Evolutionary conservation across 331 rosid species (phyloP).

Genomic region (Quercus tomentella): DNA sequence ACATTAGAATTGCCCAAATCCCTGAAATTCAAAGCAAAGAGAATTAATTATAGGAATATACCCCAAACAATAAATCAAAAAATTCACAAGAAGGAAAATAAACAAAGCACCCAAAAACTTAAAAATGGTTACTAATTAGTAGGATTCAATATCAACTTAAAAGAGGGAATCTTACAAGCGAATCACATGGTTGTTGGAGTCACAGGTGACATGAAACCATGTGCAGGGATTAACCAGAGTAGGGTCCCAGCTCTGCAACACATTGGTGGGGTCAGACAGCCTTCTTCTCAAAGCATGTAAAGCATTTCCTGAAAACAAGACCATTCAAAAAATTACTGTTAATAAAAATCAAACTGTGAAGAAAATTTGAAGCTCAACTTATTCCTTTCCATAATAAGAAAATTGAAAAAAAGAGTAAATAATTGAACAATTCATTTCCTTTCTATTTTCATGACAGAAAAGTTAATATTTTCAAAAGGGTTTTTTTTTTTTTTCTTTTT

Average conservation of each 20-base stretch:
- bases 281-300: conserved; percentile 74
- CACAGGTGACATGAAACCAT: conserved; percentile 94
- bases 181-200: conserved; percentile 65
- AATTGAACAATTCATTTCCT: not conserved
- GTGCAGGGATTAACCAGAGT: conserved; percentile 98
- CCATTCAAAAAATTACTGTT: not conserved
- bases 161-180: conserved; percentile 59
- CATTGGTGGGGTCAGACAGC: conserved; percentile 70
- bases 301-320: conserved; percentile 65
- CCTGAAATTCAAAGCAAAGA: conserved; percentile 48
- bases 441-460: not conserved
- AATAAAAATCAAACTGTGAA: conserved; percentile 7
- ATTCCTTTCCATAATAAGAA: not conserved
- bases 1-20: conserved; percentile 88
- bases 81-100: not conserved
- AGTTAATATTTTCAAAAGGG: not conserved
- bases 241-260: conserved; percentile 98
- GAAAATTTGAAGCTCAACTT: not conserved
- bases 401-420: not conserved
- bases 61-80: not conserved
- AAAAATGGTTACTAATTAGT: not conserved
- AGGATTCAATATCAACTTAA: not conserved
- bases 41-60: conserved; percentile 6
- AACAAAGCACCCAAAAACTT: not conserved
- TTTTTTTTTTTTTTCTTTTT: not conserved